Conservation (phyloP, 345 rosid species). For the Syzygium grande region DNA sequence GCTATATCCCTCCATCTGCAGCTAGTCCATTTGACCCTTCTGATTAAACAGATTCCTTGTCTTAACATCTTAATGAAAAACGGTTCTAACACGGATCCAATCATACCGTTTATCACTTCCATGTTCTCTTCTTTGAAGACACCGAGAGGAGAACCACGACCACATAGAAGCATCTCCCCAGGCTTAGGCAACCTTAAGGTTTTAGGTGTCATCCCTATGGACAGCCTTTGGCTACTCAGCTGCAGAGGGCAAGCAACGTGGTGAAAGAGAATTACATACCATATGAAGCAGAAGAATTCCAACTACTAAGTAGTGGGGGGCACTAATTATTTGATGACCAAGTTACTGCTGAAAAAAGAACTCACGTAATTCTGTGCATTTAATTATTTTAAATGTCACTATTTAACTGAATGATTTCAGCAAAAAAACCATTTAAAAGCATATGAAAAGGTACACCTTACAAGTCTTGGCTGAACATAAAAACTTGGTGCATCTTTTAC, state of each 20-base stretch:
- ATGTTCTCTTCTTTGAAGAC: conserved; percentile 79
- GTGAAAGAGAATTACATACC: neutral
- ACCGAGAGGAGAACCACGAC: conserved; percentile 91
- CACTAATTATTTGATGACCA: neutral
- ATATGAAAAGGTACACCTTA: neutral
- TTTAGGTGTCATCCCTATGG: conserved; percentile 93
- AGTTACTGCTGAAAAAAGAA: neutral
- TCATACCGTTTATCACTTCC: conserved; percentile 78
- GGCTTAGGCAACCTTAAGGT: conserved; percentile 70
- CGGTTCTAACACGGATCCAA: neutral
- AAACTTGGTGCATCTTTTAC: neutral
- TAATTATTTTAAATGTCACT: neutral
- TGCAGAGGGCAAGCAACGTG: conserved; percentile 11
- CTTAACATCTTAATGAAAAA: neutral
- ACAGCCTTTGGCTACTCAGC: conserved; percentile 68
- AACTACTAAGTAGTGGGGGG: neutral
- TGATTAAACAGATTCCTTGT: neutral
- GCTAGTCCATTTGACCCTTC: neutral
- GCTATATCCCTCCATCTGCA: neutral
- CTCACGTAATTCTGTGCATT: neutral
- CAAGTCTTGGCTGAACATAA: neutral
- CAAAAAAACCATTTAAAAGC: neutral
- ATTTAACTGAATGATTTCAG: neutral
- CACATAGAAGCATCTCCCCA: conserved; percentile 88
- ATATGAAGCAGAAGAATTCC: neutral